These are phyloP conservation scores for Aspergillus tanneri DNA, from an alignment of 2,329 filamentous ascomycete species.

Conservation along the genomic window DNA sequence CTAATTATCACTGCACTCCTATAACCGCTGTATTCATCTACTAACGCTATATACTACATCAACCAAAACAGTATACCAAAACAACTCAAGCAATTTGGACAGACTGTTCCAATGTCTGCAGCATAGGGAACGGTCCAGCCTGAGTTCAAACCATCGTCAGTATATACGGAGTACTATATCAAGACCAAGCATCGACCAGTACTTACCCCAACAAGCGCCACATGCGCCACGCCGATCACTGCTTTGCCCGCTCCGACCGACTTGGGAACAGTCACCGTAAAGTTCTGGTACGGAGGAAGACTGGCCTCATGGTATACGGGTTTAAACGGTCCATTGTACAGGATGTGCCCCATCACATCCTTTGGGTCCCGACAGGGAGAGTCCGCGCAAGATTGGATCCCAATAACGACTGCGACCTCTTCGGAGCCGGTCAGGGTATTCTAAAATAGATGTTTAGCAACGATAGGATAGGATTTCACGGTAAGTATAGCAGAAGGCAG, in stretches of 20 bases:
- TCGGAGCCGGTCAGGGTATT: constrained; percentile 27
- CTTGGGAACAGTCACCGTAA: constrained; percentile 28
- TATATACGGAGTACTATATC: not conserved
- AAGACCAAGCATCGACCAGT: constrained; percentile 8
- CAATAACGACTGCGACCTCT: constrained; percentile 33
- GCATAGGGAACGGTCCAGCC: constrained; percentile 23
- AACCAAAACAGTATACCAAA: no score
- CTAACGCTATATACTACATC: no score
- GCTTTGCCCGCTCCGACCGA: constrained; percentile 14
- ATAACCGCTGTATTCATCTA: no score
- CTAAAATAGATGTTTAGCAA: constrained; percentile 10
- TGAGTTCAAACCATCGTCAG: constrained; percentile 12
- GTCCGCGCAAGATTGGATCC: constrained; percentile 26
- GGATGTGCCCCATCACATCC: constrained; percentile 24
- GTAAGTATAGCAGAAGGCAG: no score
- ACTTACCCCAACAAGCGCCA: constrained; percentile 31
- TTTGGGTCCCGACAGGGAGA: constrained; percentile 19
- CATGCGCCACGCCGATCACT: constrained; percentile 30
- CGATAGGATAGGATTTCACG: not conserved
- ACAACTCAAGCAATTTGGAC: constrained; percentile 21
- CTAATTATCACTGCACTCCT: no score
- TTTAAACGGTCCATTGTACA: constrained; percentile 31
- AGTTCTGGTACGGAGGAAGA: constrained; percentile 32
- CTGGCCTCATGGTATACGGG: constrained; percentile 27
- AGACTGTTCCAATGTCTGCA: constrained; percentile 28